phyloP scores from a whole-genome alignment of 225 moss, liverwort and hornwort genomes.

The Anthoceros angustus region DNA sequence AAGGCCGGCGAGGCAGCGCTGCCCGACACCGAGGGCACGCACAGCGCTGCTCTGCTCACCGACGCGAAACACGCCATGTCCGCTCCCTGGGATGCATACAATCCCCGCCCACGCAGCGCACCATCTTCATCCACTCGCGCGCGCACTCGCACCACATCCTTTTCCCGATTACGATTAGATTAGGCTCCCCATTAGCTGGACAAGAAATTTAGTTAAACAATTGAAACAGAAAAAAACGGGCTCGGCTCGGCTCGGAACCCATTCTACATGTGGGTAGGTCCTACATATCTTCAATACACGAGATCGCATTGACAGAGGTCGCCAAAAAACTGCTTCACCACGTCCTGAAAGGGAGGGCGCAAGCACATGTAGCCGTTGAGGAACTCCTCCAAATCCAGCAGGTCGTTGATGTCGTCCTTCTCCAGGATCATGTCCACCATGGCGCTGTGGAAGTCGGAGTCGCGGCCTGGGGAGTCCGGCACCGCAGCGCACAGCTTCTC shows the following conservation, averaged over 20 bases:
- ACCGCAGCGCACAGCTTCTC: neutral
- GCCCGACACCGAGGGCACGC: neutral
- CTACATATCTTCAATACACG: neutral
- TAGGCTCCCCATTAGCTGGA: no score
- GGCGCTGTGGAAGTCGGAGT: neutral
- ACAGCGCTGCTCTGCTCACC: neutral
- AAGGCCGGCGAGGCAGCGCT: neutral
- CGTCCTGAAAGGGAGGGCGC: neutral
- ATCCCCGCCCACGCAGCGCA: neutral
- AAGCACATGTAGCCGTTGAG: neutral
- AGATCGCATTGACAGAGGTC: neutral
- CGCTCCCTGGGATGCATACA: neutral
- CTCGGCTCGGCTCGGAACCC: no score
- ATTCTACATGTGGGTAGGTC: neutral
- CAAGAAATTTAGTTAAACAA: no score
- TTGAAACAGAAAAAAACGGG: no score
- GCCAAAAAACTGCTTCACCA: neutral
- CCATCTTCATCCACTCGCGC: no score
- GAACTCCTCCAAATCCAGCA: slow-evolving; percentile 1
- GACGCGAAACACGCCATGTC: neutral
- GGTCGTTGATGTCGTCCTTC: slow-evolving; percentile 4
- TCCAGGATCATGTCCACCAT: slow-evolving; percentile 1
- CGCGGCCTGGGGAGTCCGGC: neutral
- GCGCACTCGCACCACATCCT: no score
- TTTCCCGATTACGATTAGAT: no score